Conservation (phyloP, 163 green algal species). For the Coccomyxa subellipsoidea region DNA sequence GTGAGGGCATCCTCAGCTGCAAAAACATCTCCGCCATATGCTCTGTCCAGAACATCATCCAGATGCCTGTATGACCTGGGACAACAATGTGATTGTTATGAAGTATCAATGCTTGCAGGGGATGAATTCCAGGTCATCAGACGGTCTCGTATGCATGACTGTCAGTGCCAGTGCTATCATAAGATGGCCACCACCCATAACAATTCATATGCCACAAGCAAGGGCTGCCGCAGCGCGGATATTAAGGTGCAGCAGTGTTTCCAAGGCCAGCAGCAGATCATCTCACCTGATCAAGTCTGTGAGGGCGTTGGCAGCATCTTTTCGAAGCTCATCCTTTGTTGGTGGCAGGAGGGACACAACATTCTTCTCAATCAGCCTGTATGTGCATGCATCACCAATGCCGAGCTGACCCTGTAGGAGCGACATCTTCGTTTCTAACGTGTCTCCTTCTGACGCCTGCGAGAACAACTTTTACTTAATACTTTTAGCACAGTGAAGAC, state of each 20-base stretch:
- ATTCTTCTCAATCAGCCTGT: slow-evolving; percentile 33
- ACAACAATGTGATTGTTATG: no score
- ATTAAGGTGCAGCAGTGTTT: no score
- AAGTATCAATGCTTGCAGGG: no score
- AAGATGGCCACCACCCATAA: no score
- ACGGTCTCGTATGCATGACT: no score
- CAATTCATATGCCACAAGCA: no score
- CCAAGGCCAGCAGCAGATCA: no score
- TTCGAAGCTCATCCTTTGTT: slow-evolving; percentile 20
- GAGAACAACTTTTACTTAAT: neutral
- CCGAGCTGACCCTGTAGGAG: slow-evolving; percentile 14
- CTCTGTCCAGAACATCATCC: slow-evolving; percentile 12
- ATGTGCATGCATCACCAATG: slow-evolving; percentile 28
- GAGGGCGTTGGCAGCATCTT: slow-evolving; percentile 16
- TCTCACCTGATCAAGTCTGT: slow-evolving; percentile 26
- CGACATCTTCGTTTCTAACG: slow-evolving; percentile 20
- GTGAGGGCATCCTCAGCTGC: neutral
- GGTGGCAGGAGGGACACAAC: slow-evolving; percentile 20
- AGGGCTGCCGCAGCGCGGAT: no score
- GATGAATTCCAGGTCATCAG: no score
- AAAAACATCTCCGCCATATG: neutral
- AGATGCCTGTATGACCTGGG: slow-evolving; percentile 22
- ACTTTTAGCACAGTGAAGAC: no score
- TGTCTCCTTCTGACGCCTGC: slow-evolving; percentile 17
- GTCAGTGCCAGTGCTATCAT: no score